Percentiles rank a stretch among this genome's conserved stretches.
These are phyloP conservation scores for Sugiyamaella pinicola DNA, from an alignment of 1,139 yeast species.

Conservation along the genomic window DNA sequence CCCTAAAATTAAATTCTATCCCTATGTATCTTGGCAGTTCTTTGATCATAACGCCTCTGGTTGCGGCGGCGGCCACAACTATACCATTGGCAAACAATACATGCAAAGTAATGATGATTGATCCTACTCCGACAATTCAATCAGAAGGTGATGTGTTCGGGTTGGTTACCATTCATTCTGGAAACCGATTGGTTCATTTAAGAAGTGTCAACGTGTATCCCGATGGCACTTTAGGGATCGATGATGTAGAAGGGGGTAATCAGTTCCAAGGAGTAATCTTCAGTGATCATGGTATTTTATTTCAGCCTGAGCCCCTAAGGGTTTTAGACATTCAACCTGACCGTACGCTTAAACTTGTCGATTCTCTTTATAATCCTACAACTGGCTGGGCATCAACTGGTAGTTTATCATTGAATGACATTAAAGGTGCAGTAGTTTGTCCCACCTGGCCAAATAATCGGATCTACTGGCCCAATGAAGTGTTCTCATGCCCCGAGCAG, in stretches of 20 bases:
- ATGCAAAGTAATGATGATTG: conserved; percentile 3
- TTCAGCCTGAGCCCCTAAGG: conserved; percentile 37
- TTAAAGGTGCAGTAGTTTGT: conserved; percentile 23
- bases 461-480: conserved; percentile 26
- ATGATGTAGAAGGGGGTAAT: conserved; percentile 26
- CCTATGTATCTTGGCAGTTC: too few species aligned
- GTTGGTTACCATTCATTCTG: conserved; percentile 28
- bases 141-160: conserved; percentile 37
- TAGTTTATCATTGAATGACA: conserved; percentile 20
- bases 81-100: conserved; percentile 9
- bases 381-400: conserved; percentile 29
- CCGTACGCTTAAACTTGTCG: conserved; percentile 25
- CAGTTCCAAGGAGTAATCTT: conserved; percentile 33
- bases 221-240: conserved; percentile 31
- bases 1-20: too few species aligned
- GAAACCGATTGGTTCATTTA: conserved; percentile 25
- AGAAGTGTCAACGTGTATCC: conserved; percentile 32
- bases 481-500: conserved; percentile 22
- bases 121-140: conserved; percentile 15
- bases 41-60: background rate
- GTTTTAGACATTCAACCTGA: conserved; percentile 30
- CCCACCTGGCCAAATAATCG: conserved; percentile 23
- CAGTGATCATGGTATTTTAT: conserved; percentile 34
- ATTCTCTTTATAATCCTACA: conserved; percentile 28
- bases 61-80: conserved; percentile 6